Conservation (phyloP, 441 rosid genomes). For the Euphorbia corollata region DNA sequence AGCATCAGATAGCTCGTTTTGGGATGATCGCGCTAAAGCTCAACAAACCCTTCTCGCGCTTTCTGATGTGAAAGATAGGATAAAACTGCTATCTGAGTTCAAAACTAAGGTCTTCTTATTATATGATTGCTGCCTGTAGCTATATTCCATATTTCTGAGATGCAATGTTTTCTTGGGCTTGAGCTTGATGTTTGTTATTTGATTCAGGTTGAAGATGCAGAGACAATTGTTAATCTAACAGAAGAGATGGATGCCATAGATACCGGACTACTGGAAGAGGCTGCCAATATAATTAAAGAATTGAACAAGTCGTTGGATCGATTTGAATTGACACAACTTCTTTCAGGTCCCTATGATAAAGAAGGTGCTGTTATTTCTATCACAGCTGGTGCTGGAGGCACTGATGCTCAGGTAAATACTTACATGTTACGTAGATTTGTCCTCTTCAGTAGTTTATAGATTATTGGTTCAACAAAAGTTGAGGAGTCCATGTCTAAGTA, state of each 20-base stretch:
- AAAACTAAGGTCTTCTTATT: constrained; percentile 46
- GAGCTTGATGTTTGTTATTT: neutral
- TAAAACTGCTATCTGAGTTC: constrained; percentile 51
- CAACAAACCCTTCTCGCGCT: constrained; percentile 63
- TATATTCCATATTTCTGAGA: neutral
- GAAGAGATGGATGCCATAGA: constrained; percentile 91
- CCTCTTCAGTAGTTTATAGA: too few species aligned
- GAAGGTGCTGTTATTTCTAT: constrained; percentile 79
- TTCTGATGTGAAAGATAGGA: constrained; percentile 69
- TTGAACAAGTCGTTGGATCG: constrained; percentile 56
- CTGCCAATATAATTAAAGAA: constrained; percentile 53
- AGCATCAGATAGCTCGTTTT: constrained; percentile 59
- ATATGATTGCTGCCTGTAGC: neutral
- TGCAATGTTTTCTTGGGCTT: too few species aligned
- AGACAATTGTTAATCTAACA: constrained; percentile 67
- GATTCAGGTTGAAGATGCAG: constrained; percentile 80
- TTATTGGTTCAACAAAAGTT: too few species aligned
- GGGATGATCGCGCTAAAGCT: constrained; percentile 79
- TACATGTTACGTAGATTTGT: neutral
- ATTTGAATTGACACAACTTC: constrained; percentile 83
- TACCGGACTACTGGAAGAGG: constrained; percentile 77
- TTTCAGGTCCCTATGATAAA: constrained; percentile 84
- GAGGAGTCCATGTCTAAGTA: too few species aligned
- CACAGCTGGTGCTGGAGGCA: constrained; percentile 96
- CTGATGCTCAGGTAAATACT: constrained; percentile 82